Evolutionary conservation across 129 eudicot species (phyloP).

Genomic region (Arctium minus): DNA sequence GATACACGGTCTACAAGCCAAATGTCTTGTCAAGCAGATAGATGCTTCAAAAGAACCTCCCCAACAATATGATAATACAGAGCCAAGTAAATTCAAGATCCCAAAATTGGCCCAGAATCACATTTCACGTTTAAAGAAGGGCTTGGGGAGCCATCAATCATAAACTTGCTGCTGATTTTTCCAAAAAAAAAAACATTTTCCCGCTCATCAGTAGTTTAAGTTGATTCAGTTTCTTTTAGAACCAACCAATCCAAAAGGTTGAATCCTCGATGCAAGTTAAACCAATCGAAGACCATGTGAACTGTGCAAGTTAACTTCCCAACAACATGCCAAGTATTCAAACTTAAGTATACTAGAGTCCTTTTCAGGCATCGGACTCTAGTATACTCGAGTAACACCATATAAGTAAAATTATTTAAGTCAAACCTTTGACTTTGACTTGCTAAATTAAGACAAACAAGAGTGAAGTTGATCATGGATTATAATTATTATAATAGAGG

Average conservation of each 20-base stretch:
- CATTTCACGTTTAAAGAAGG: not conserved
- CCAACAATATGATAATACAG: not conserved
- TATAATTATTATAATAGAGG: too few relatives aligned
- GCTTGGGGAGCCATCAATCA: not conserved
- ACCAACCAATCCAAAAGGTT: constrained; percentile 20
- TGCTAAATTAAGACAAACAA: too few relatives aligned
- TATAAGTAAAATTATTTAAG: too few relatives aligned
- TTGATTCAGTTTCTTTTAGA: not conserved
- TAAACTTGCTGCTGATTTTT: not conserved
- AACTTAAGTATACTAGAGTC: constrained; percentile 12
- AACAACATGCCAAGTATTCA: constrained; percentile 9
- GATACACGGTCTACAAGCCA: too few relatives aligned
- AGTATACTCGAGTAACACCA: not conserved
- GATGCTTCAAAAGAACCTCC: constrained; percentile 9
- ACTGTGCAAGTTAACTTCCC: constrained; percentile 16
- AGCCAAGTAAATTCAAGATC: not conserved
- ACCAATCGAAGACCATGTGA: constrained; percentile 6
- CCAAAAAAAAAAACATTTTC: not conserved
- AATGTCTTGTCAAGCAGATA: not conserved
- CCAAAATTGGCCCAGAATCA: constrained; percentile 7
- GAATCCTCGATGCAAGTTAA: not conserved
- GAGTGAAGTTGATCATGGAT: too few relatives aligned
- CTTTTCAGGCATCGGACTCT: not conserved
- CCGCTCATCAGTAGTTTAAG: not conserved
- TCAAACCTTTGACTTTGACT: too few relatives aligned